Evolutionary conservation across 2,329 filamentous ascomycete species (phyloP).

Genomic region (Dothiorella sarmentorum): DNA sequence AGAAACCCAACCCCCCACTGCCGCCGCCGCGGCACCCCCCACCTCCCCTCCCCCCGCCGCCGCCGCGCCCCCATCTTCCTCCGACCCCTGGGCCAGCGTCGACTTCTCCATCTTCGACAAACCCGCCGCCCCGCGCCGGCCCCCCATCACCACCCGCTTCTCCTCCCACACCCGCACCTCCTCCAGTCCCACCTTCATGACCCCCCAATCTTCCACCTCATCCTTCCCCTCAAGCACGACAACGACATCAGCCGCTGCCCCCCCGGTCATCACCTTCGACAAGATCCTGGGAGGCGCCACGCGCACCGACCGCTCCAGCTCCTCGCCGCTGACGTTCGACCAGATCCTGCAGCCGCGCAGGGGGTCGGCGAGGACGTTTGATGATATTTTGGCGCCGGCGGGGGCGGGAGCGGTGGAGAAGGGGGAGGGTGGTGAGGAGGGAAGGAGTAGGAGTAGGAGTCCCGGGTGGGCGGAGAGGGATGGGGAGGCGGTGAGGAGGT

Average conservation of each 20-base stretch:
- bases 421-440: background rate
- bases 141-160: background rate
- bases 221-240: too few species aligned
- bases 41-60: conserved; percentile 13
- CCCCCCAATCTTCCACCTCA: conserved; percentile 11
- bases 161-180: conserved; percentile 1
- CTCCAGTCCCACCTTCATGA: background rate
- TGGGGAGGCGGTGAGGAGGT: conserved; percentile 27
- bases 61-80: conserved; percentile 13
- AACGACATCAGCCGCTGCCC: too few species aligned
- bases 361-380: conserved; percentile 10
- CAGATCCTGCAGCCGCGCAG: conserved; percentile 10
- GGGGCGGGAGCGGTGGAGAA: background rate
- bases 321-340: conserved; percentile 7
- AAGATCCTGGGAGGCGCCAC: background rate
- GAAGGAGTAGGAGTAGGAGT: conserved; percentile 20
- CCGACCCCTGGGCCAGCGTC: conserved; percentile 23
- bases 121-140: background rate
- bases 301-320: conserved; percentile 20
- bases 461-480: conserved; percentile 22
- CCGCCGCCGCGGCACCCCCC: background rate
- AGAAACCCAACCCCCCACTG: background rate
- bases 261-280: conserved; percentile 13
- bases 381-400: conserved; percentile 5
- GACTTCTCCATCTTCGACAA: conserved; percentile 31